Evolutionary conservation across 305 asterid genomes (phyloP).

Genomic region (Plantago lanceolata): DNA sequence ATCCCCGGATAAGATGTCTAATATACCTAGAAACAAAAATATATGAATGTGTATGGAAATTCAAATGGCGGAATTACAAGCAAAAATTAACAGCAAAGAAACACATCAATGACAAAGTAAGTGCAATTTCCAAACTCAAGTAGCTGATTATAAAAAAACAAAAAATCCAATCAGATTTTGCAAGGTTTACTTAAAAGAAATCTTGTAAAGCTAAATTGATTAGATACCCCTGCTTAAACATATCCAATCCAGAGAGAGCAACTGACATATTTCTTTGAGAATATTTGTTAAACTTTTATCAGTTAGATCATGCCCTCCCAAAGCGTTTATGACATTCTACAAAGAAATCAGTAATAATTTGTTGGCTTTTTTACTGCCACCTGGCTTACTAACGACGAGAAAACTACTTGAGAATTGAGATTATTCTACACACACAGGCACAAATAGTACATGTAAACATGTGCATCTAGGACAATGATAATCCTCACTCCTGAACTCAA

Average conservation of each 20-base stretch:
- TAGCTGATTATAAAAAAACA: too few species aligned
- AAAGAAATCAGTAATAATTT: too few species aligned
- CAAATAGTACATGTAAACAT: background rate
- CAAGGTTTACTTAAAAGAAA: background rate
- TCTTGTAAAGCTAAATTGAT: too few species aligned
- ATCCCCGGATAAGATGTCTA: conserved; percentile 90
- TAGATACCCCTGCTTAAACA: too few species aligned
- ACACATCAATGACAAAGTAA: background rate
- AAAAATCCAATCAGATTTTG: background rate
- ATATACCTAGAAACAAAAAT: conserved; percentile 62
- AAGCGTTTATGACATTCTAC: too few species aligned
- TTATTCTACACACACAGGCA: background rate
- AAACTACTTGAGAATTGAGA: background rate
- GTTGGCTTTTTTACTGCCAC: background rate
- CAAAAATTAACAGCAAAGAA: conserved; percentile 13
- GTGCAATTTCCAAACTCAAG: background rate
- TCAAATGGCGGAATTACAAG: conserved; percentile 7
- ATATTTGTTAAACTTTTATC: too few species aligned
- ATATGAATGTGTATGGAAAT: conserved; percentile 23
- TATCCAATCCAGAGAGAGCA: too few species aligned
- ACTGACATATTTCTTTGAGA: too few species aligned
- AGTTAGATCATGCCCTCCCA: background rate
- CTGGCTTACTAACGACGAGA: background rate
- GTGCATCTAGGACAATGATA: background rate
- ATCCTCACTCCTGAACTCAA: conserved; percentile 13